phyloP scores from a whole-genome alignment of 306 rosid genomes.

The Oxytropis ochrocephala region DNA sequence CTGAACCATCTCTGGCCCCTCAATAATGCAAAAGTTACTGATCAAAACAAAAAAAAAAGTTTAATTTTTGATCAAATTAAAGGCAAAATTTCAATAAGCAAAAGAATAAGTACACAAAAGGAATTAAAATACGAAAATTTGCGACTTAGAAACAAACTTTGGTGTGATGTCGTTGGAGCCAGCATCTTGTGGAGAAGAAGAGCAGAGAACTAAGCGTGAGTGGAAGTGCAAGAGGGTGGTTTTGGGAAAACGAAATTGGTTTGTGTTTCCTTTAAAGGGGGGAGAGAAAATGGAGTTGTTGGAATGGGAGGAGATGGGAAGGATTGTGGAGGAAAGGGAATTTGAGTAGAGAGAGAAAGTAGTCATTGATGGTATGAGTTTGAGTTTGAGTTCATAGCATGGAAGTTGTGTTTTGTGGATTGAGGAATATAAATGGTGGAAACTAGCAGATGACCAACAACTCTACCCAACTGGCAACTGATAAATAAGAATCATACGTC shows the following conservation, averaged over 20 bases:
- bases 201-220: slow-evolving; percentile 26
- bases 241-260: slow-evolving; percentile 21
- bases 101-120: not conserved
- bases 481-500: too few species aligned
- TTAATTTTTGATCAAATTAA: not conserved
- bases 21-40: slow-evolving; percentile 91
- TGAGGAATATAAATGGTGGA: too few species aligned
- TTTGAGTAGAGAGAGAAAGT: slow-evolving; percentile 39
- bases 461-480: too few species aligned
- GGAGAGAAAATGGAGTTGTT: slow-evolving; percentile 11
- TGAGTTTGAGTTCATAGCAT: slow-evolving; percentile 13
- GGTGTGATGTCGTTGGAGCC: slow-evolving; percentile 42
- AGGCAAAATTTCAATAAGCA: not conserved
- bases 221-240: slow-evolving; percentile 23
- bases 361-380: slow-evolving; percentile 30
- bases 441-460: too few species aligned
- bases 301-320: slow-evolving; percentile 11
- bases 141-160: slow-evolving; percentile 42
- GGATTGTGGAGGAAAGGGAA: slow-evolving; percentile 26
- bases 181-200: slow-evolving; percentile 54
- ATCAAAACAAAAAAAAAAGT: not conserved
- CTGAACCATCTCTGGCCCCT: slow-evolving; percentile 95
- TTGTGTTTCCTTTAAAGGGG: slow-evolving; percentile 11
- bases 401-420: not conserved
- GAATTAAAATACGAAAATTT: not conserved